phyloP scores from a whole-genome alignment of 352 stramenopile genomes.

The Phytophthora hibernalis region DNA sequence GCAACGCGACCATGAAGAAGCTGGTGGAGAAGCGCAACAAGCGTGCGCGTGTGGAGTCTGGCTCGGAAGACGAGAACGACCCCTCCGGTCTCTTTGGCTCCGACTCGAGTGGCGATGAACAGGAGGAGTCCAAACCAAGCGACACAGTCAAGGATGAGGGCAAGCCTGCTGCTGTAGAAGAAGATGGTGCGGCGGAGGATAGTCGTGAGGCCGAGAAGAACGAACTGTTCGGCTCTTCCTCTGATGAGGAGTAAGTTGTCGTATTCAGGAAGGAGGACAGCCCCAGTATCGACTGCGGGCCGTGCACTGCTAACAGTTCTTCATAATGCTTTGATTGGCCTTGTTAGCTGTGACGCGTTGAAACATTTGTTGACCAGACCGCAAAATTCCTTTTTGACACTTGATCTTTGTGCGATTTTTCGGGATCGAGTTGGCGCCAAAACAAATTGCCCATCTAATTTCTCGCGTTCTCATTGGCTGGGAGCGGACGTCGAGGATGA shows the following conservation, averaged over 20 bases:
- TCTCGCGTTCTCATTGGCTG: slow-evolving; percentile 10
- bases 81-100: slow-evolving; percentile 81
- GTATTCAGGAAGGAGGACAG: slow-evolving; percentile 7
- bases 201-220: slow-evolving; percentile 74
- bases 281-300: background rate
- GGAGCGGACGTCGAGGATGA: slow-evolving; percentile 7
- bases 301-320: slow-evolving; percentile 15
- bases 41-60: slow-evolving; percentile 53
- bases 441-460: slow-evolving; percentile 16
- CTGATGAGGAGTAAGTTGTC: slow-evolving; percentile 71
- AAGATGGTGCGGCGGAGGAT: slow-evolving; percentile 27
- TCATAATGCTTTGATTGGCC: slow-evolving; percentile 1
- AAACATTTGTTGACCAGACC: no score
- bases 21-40: slow-evolving; percentile 88
- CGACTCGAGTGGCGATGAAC: slow-evolving; percentile 82
- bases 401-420: slow-evolving; percentile 1
- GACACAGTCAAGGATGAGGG: slow-evolving; percentile 24
- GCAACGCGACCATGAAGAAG: slow-evolving; percentile 87
- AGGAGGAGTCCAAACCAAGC: slow-evolving; percentile 35
- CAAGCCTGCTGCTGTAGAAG: slow-evolving; percentile 23
- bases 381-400: no score
- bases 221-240: slow-evolving; percentile 87
- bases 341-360: no score
- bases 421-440: slow-evolving; percentile 21
- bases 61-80: slow-evolving; percentile 77